phyloP scores from a whole-genome alignment of 306 rosid genomes.

The Trifolium fragiferum region DNA sequence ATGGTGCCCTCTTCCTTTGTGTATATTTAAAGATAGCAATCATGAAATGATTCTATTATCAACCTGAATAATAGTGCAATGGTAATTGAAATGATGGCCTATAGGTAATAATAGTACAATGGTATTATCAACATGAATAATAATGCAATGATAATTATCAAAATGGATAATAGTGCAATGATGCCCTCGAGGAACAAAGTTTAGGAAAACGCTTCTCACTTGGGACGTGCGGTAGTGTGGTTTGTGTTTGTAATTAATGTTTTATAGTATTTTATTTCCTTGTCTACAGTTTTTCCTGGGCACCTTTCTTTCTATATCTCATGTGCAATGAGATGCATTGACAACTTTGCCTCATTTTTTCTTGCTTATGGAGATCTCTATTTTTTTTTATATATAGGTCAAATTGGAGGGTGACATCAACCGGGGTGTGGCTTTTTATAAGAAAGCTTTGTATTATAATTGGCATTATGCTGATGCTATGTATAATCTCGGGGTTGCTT shows the following conservation, averaged over 20 bases:
- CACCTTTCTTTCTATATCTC: slow-evolving; percentile 7
- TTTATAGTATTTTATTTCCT: slow-evolving; percentile 8
- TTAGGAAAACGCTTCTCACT: slow-evolving; percentile 19
- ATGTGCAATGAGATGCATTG: slow-evolving; percentile 15
- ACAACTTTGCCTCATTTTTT: slow-evolving; percentile 22
- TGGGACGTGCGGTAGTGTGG: neutral
- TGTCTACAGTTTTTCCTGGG: slow-evolving; percentile 22
- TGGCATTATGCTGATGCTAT: slow-evolving; percentile 99
- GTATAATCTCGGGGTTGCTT: slow-evolving; percentile 99
- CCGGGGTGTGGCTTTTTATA: slow-evolving; percentile 88
- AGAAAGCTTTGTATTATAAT: slow-evolving; percentile 91
- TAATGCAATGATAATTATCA: neutral
- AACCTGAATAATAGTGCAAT: slow-evolving; percentile 21
- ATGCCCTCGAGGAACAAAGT: neutral
- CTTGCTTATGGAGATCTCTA: slow-evolving; percentile 7
- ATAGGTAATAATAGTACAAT: neutral
- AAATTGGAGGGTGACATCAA: slow-evolving; percentile 94
- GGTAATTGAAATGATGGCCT: slow-evolving; percentile 14
- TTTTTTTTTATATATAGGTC: slow-evolving; percentile 60
- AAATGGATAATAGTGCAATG: neutral
- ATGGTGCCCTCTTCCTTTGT: slow-evolving; percentile 29
- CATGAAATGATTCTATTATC: neutral
- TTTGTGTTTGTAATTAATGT: slow-evolving; percentile 19
- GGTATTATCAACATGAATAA: neutral
- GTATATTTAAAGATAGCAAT: neutral